Base-by-base conservation (phyloP, 345 rosid genomes). In the Xanthoceras sorbifolium region DNA sequence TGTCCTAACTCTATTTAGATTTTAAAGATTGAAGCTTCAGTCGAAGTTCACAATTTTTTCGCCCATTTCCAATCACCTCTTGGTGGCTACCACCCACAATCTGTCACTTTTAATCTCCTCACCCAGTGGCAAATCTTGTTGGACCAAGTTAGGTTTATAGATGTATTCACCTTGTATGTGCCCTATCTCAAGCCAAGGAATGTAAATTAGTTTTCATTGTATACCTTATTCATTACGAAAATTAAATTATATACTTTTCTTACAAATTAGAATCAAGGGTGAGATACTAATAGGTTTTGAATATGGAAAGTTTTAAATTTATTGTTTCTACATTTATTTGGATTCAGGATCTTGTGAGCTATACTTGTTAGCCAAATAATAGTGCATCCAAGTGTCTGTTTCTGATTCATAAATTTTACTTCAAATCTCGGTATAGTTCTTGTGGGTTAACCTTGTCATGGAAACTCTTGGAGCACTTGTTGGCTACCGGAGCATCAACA, bases 401-500 rank as follows among this genome's bases (percentile, higher is more conserved):
- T 65, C n/a, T 71, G 15, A 32, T 61, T 65, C 40, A 22, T 50
- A 46, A 74, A n/a, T 31, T 48, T 34, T 52, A 9, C 28, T 64
- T 57, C 79, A 68, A 79, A 81, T 31, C 50, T 68, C 79, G 74
- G 18, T 84, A 44, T 89, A 93, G 99, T 87, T 96, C 25, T 83
- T 96, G 67, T 96, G 99, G 99, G 98, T 96, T 63, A 96, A 93
- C 85, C 95, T 96, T 76, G 93, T 96, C 75, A 91, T 96, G 97
- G 97, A 92, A 76, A 93, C 99, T 28, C 97, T 96, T 77, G 98
- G 98, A 78, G 99, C 99, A 66, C 97, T 96, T 48, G 99, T 87
- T 96, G 75, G 99, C 97, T 64, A 96, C 99, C 36, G 98, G 92
- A 82, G 95, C 98, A 54, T 98, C 99, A 71, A 93, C 99, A 4